Evolutionary conservation across 1,284 basidiomycete genomes (phyloP).

Genomic region (Dichomitus squalens): DNA sequence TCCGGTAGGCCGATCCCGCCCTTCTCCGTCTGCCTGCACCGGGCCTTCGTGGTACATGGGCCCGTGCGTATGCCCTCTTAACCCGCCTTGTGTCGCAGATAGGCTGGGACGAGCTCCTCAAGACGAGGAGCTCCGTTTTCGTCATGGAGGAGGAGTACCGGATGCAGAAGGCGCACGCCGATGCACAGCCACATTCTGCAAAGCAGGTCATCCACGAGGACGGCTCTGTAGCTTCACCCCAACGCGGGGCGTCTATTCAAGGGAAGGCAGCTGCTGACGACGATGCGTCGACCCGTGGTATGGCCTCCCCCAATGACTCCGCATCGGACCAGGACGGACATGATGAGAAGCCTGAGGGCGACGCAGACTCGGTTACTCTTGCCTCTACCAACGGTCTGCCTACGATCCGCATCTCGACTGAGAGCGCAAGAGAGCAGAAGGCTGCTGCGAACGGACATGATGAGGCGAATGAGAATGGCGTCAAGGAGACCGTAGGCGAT

Average conservation of each 20-base stretch:
- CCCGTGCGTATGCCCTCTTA: slow-evolving; percentile 90
- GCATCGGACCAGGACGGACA: slow-evolving; percentile 16
- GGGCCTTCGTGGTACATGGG: slow-evolving; percentile 93
- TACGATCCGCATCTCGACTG: slow-evolving; percentile 87
- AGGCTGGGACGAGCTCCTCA: slow-evolving; percentile 98
- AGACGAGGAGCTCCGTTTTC: slow-evolving; percentile 92
- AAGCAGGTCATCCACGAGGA: slow-evolving; percentile 23
- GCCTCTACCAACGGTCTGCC: slow-evolving; percentile 58
- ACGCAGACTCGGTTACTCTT: slow-evolving; percentile 29
- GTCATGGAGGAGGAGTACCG: slow-evolving; percentile 99
- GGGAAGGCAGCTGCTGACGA: slow-evolving; percentile 42
- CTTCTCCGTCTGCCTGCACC: slow-evolving; percentile 93
- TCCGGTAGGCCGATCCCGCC: slow-evolving; percentile 83
- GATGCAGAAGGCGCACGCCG: slow-evolving; percentile 76
- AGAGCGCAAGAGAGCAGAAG: slow-evolving; percentile 51
- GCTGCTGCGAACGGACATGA: slow-evolving; percentile 15
- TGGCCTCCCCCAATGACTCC: slow-evolving; percentile 39
- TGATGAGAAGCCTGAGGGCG: slow-evolving; percentile 16
- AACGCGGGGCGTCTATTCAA: slow-evolving; percentile 19
- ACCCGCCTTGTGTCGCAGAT: slow-evolving; percentile 91
- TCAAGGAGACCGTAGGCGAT: slow-evolving; percentile 27
- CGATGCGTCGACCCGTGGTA: slow-evolving; percentile 71
- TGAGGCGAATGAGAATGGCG: slow-evolving; percentile 29
- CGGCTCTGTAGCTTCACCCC: slow-evolving; percentile 19
- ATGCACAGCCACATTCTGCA: slow-evolving; percentile 43